These are phyloP conservation scores for Podospora pseudoanserina DNA, from an alignment of 495 filamentous ascomycete genomes.

Conservation along the genomic window DNA sequence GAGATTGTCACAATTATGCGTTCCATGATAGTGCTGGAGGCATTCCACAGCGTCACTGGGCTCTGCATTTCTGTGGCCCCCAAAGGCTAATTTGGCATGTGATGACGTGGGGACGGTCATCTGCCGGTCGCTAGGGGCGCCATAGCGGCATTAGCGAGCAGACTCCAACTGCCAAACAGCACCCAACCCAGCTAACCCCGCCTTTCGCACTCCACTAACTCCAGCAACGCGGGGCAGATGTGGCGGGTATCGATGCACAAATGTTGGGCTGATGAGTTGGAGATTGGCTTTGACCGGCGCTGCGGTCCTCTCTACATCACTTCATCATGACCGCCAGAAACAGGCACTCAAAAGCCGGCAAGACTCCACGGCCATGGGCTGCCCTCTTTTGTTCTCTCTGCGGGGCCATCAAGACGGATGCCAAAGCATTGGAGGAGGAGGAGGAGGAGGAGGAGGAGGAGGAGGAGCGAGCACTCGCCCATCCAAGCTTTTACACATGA, in stretches of 20 bases:
- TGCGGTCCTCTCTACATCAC: neutral
- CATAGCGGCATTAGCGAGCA: constrained; percentile 3
- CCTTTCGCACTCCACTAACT: constrained; percentile 2
- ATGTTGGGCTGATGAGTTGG: neutral
- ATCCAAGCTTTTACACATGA: neutral
- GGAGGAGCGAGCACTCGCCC: neutral
- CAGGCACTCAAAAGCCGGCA: neutral
- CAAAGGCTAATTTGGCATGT: constrained; percentile 9
- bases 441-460: too few species aligned
- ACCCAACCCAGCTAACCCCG: constrained; percentile 7
- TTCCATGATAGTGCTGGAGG: neutral
- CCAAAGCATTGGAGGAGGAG: neutral
- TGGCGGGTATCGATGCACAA: neutral
- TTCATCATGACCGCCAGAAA: neutral
- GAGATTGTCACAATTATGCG: constrained; percentile 6
- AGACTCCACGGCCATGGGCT: neutral
- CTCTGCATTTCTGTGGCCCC: neutral
- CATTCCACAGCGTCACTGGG: constrained; percentile 1
- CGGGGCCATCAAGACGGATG: neutral
- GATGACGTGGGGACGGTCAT: constrained; percentile 12
- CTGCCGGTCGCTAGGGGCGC: neutral
- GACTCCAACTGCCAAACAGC: constrained; percentile 11
- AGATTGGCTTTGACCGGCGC: neutral
- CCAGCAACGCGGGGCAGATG: neutral
- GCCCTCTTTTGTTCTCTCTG: neutral